Conservation (phyloP, 139 green algal genomes). For the Chlorella vulgaris region DNA sequence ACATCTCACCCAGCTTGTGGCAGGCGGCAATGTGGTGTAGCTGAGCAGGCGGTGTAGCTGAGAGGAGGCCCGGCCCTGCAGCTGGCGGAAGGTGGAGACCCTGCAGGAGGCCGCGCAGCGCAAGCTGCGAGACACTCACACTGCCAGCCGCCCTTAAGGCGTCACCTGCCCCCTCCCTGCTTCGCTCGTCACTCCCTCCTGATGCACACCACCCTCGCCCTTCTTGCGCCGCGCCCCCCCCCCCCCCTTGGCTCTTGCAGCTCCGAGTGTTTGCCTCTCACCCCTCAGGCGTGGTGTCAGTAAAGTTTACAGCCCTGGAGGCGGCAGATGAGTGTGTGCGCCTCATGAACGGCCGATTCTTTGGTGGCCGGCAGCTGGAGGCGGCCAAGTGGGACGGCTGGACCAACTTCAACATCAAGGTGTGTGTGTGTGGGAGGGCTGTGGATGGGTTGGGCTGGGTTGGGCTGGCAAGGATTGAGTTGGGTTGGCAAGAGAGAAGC, state of each 20-base stretch:
- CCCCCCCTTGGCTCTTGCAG: conserved; percentile 20
- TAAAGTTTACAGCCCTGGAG: conserved; percentile 80
- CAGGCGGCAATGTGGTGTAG: neutral
- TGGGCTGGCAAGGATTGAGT: too few species aligned
- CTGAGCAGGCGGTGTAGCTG: neutral
- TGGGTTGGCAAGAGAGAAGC: neutral
- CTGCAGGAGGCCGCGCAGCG: neutral
- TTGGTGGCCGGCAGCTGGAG: conserved; percentile 78
- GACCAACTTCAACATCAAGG: conserved; percentile 78
- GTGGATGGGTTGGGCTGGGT: conserved; percentile 3
- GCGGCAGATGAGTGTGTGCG: conserved; percentile 75
- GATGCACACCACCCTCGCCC: neutral
- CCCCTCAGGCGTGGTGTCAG: conserved; percentile 82
- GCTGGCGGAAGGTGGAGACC: neutral
- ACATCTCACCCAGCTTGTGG: neutral
- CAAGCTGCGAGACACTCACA: too few species aligned
- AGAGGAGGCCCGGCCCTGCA: neutral
- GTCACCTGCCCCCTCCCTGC: neutral
- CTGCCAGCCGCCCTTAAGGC: neutral
- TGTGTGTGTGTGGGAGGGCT: neutral
- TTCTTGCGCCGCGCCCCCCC: neutral
- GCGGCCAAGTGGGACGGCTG: conserved; percentile 87
- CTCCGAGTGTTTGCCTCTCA: conserved; percentile 79
- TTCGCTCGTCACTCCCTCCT: neutral
- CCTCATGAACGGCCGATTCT: conserved; percentile 90